Evolutionary conservation across 331 rosid genomes (phyloP).

Genomic region (Malus hybrid): DNA sequence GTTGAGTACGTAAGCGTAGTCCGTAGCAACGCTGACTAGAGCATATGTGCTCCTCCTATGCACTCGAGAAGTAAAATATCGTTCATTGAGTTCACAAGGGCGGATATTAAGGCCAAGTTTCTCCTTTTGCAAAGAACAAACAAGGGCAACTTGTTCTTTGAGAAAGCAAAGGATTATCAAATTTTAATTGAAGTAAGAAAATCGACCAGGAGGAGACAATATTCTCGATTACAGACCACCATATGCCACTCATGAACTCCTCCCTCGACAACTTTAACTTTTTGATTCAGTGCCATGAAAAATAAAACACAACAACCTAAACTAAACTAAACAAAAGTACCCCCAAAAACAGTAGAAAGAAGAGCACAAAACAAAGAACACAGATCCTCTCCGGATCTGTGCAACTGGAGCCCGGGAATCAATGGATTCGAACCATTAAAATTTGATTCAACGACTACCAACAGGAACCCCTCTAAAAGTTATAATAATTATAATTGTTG

Average conservation of each 20-base stretch:
- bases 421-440: too few relatives aligned
- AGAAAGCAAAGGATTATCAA: neutral
- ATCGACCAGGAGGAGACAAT: constrained; percentile 34
- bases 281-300: constrained; percentile 54
- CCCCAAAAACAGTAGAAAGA: constrained; percentile 44
- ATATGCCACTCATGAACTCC: constrained; percentile 19
- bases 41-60: neutral
- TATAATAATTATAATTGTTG: too few relatives aligned
- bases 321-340: neutral
- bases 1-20: rapidly evolving
- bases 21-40: neutral
- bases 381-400: too few relatives aligned
- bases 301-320: too few relatives aligned
- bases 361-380: constrained; percentile 18
- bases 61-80: neutral
- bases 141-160: neutral
- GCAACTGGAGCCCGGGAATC: too few relatives aligned
- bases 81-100: neutral
- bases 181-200: neutral
- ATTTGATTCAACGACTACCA: too few relatives aligned
- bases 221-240: constrained; percentile 49
- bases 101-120: neutral
- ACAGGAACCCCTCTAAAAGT: too few relatives aligned
- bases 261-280: constrained; percentile 31
- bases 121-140: neutral